Base-by-base conservation (phyloP, 352 stramenopile genomes). In the Globisporangium nodosum region DNA sequence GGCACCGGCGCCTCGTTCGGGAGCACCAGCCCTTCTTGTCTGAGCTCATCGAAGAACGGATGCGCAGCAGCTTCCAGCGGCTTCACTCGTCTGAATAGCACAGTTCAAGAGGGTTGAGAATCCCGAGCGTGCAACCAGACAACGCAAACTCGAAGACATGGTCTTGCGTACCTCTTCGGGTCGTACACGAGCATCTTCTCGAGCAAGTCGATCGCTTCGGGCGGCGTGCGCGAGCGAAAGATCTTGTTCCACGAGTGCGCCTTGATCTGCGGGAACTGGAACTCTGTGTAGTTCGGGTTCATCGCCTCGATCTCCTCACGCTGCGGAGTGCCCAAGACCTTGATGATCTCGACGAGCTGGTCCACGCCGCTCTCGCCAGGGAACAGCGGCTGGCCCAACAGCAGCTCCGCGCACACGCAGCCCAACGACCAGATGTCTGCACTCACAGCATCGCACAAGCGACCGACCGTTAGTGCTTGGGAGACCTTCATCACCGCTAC, bases 201-300 rank as follows among this genome's bases (percentile, higher is more conserved):
- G 40, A 99, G 94, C 70, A 99, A 86, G 55, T 99, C 96, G 69
- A 99, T 98, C 20, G 97, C 96, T 61, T 99, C 92, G 21, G 96
- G 88, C 8, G 94, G 93, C 54, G 91, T 98, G 67, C 96, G 93
- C 59, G 87, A 97, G 42, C 91, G 91, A 63, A 98, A 98, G 54
- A 99, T 96, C 71, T 98, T 98, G 65, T 94, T 95, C 96, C 96
- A 99, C 56, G 96, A 96, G 69, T 98, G 97, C 18, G 92, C 96
- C 69, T 98, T 97, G 81, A 99, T 99, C 66, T 99, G 96, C 30
- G 97, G 97, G 69, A 99, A 99, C 73, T 99, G 98, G 71, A 99
- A 99, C 75, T 99, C 97, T 43, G 96, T 99, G 75, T 99, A 99
- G 71, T 98, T 99, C 6, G 96, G 97, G 73, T 99, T 99, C 97